A percentile compares a stretch with the other conserved stretches of the same genome.
Evolutionary conservation across 768 basidiomycete species (phyloP).

Genomic region (Hortiboletus campestris): DNA sequence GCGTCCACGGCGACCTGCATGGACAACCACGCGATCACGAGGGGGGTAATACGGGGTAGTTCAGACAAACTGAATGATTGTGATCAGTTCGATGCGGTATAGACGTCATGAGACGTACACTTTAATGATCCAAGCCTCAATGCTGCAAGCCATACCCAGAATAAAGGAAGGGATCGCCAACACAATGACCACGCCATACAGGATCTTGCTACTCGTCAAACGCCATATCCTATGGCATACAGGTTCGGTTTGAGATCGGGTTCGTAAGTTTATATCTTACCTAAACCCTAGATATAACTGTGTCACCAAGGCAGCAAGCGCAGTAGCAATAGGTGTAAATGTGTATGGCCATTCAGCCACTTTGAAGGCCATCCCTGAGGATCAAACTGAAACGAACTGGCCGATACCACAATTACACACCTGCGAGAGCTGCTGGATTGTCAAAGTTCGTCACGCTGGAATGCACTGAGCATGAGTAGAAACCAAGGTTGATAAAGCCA

Average conservation of each 20-base stretch:
- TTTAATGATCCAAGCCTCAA: slow-evolving; percentile 42
- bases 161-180: slow-evolving; percentile 40
- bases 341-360: slow-evolving; percentile 49
- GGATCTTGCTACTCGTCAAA: slow-evolving; percentile 11
- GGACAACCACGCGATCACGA: slow-evolving; percentile 46
- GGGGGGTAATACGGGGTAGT: slow-evolving; percentile 39
- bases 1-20: slow-evolving; percentile 46
- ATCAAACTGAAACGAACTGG: background rate
- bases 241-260: background rate
- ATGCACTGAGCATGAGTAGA: background rate
- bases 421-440: slow-evolving; percentile 14
- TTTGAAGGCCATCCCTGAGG: slow-evolving; percentile 17
- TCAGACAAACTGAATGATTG: slow-evolving; percentile 35
- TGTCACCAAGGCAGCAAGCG: slow-evolving; percentile 48
- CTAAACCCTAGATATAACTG: slow-evolving; percentile 49
- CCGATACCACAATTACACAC: background rate
- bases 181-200: slow-evolving; percentile 35
- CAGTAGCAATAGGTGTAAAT: slow-evolving; percentile 47
- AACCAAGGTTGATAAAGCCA: background rate
- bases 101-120: slow-evolving; percentile 30
- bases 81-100: background rate
- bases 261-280: slow-evolving; percentile 23
- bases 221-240: slow-evolving; percentile 12
- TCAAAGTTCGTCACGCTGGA: slow-evolving; percentile 14
- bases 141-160: slow-evolving; percentile 43